A percentile compares a stretch with the other conserved stretches of the same genome.
Evolutionary conservation across 163 green algal genomes (phyloP).

Genomic region (Scenedesmus sp.): DNA sequence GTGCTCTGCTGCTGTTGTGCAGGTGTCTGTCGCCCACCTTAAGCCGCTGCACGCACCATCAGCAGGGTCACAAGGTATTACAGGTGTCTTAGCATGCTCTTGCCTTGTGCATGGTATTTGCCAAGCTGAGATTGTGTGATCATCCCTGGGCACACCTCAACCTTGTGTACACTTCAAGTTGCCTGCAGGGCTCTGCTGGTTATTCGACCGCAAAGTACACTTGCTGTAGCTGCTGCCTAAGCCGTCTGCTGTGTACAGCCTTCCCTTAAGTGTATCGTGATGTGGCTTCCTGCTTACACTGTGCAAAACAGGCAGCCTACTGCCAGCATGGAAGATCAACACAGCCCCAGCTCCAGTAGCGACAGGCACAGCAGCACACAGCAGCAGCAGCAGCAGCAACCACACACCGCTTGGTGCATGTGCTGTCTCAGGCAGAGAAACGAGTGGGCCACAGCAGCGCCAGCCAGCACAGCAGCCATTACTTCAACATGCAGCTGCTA

Average conservation of each 20-base stretch:
- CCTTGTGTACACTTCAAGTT: no score
- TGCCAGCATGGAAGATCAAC: conserved; percentile 49
- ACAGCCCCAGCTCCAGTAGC: neutral
- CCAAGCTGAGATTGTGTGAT: no score
- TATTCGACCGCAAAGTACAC: no score
- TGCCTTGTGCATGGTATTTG: no score
- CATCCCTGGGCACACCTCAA: no score
- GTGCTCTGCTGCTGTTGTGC: conserved; percentile 1
- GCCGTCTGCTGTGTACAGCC: neutral
- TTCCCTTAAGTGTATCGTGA: neutral
- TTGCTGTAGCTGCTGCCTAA: no score
- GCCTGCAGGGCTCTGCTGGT: no score
- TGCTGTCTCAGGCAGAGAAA: neutral
- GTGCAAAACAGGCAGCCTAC: neutral
- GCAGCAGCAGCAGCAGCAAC: conserved; percentile 4
- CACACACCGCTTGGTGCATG: neutral
- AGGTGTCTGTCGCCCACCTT: conserved; percentile 77
- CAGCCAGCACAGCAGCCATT: no score
- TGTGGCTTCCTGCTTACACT: neutral
- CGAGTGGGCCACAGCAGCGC: neutral
- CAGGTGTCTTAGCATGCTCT: neutral
- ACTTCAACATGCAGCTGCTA: neutral
- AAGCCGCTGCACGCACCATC: conserved; percentile 70
- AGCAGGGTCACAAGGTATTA: conserved; percentile 36
- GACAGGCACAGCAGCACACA: neutral